Evolutionary conservation across 164 flowering plant genomes (phyloP), one percentile per base, ranked within the genome.

Genomic region (Kingdonia uniflora): DNA sequence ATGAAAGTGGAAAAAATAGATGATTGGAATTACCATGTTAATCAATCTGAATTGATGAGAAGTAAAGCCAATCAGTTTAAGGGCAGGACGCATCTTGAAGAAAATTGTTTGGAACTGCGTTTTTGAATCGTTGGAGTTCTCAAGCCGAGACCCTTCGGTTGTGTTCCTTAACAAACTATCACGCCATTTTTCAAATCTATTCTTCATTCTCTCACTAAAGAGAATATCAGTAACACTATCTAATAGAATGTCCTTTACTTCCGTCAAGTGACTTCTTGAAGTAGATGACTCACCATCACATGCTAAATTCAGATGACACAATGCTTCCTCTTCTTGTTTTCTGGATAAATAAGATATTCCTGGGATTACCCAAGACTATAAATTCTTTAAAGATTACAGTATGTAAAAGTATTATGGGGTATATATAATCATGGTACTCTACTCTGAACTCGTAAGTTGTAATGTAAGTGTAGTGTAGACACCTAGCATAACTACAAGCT

Each of bases 271-370:
- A 43, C 24, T 42, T 37, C 24, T 60, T 42, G 68, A 55, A 42
- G 62, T 69, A n/a, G 53, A 39, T 16, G 51, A 43, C 43, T 70
- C 73, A 44, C 69, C 71, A 44, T 62, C 73, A 55, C 65, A 60
- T 19, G 42, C 42, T 6, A 50, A 57, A 49, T 70, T 64, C 59
- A 84, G 60, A 12, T 55, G 67, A 43, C 41, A 64, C 56, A 75
- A 44, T 41, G 82, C 84, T 60, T 80, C 85, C 19, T 72, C 80
- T 65, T 92, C 95, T 70, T 86, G 99, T 69, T 55, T 65, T 86
- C 86, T 84, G 77, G 99, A 92, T 74, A 88, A 73, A 79, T 86
- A 92, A 78, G 99, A 88, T 66, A 92, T 60, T 61, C 99, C 99
- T 92, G 95, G 68, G 68, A 79, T 73, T 72, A 68, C 54, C 58